These are phyloP conservation scores for Ramichloridium luteum DNA, from an alignment of 2,329 filamentous ascomycete species.

Conservation along the genomic window DNA sequence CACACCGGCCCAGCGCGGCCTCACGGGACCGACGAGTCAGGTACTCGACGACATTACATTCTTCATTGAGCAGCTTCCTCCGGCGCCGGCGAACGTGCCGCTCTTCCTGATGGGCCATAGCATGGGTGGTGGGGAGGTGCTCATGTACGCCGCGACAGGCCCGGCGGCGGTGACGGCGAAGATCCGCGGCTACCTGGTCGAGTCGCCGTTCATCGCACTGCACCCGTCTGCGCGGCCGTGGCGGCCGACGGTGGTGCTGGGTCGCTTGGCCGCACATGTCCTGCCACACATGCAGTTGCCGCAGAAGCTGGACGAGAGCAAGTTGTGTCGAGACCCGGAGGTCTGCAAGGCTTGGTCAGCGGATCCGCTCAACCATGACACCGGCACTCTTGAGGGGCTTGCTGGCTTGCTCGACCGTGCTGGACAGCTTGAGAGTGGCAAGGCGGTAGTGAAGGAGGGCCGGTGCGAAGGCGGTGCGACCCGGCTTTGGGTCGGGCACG, in stretches of 20 bases:
- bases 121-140: constrained; percentile 73
- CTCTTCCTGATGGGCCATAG: constrained; percentile 82
- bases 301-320: constrained; percentile 50
- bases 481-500: constrained; percentile 62
- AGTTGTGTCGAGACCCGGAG: constrained; percentile 55
- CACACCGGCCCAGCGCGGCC: constrained; percentile 50
- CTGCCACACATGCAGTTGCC: constrained; percentile 56
- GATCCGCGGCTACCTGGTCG: constrained; percentile 62
- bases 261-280: constrained; percentile 54
- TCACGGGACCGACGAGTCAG: constrained; percentile 58
- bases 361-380: constrained; percentile 67
- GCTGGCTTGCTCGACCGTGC: constrained; percentile 67
- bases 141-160: constrained; percentile 44
- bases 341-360: constrained; percentile 48
- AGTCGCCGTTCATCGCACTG: constrained; percentile 69
- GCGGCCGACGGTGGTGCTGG: constrained; percentile 49
- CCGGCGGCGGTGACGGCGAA: constrained; percentile 41
- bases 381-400: constrained; percentile 72
- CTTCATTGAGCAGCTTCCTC: constrained; percentile 53
- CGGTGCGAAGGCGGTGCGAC: constrained; percentile 43
- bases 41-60: constrained; percentile 69
- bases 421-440: constrained; percentile 45
- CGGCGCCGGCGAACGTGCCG: constrained; percentile 33
- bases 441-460: constrained; percentile 32
- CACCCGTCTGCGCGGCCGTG: constrained; percentile 52